phyloP scores from a whole-genome alignment of 139 green algal genomes.

The Asterochloris erici region DNA sequence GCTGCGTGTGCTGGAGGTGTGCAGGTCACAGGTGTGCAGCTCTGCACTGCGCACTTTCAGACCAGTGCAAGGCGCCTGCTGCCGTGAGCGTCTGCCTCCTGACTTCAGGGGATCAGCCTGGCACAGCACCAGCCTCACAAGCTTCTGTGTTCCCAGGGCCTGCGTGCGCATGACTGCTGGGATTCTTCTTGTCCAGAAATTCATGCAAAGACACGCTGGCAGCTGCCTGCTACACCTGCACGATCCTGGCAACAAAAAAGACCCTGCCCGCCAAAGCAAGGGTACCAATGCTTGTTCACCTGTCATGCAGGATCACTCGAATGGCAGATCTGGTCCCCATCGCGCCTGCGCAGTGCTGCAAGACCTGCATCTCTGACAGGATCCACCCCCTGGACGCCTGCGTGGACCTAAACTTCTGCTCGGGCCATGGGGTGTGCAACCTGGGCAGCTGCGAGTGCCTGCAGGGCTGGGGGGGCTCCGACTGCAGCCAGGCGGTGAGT shows the following conservation, averaged over 20 bases:
- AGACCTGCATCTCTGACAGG: constrained; percentile 48
- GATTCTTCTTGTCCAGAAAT: too few relatives aligned
- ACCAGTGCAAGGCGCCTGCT: too few relatives aligned
- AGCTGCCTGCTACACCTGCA: too few relatives aligned
- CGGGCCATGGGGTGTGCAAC: constrained; percentile 49
- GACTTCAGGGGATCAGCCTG: too few relatives aligned
- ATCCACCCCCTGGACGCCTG: constrained; percentile 45
- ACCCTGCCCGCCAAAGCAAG: too few relatives aligned
- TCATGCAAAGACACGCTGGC: too few relatives aligned
- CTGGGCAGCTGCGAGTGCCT: constrained; percentile 63
- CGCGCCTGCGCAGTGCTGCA: constrained; percentile 65
- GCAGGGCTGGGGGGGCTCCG: constrained; percentile 46
- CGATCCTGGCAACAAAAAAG: too few relatives aligned
- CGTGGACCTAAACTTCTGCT: constrained; percentile 55
- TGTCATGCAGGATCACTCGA: constrained; percentile 21
- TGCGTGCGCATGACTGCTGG: too few relatives aligned
- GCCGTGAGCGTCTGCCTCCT: too few relatives aligned
- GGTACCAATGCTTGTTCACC: neutral
- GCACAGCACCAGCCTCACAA: too few relatives aligned
- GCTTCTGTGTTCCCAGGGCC: too few relatives aligned
- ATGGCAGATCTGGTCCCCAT: constrained; percentile 56
- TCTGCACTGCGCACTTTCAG: neutral
- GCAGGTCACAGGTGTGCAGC: neutral
- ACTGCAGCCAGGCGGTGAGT: constrained; percentile 36
- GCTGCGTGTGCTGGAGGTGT: neutral